phyloP scores from a whole-genome alignment of 177 flowering plant genomes.

The Vitis hybrid region DNA sequence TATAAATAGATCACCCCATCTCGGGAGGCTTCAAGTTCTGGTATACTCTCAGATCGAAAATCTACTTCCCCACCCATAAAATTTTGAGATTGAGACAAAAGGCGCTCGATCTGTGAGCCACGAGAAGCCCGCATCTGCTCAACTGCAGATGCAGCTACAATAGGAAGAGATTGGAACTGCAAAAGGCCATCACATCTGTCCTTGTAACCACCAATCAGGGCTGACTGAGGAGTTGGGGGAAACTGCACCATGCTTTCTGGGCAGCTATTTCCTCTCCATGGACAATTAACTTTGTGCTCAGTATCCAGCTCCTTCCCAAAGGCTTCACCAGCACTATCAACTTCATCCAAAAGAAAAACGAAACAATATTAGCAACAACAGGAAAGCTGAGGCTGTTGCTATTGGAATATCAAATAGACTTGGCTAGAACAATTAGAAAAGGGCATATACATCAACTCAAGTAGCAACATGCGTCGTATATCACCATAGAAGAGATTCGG shows the following conservation, averaged over 20 bases:
- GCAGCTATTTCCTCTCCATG: conserved; percentile 96
- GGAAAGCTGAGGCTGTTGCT: conserved; percentile 5
- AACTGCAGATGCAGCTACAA: conserved; percentile 71
- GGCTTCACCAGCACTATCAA: conserved; percentile 60
- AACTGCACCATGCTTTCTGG: conserved; percentile 97
- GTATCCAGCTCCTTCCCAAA: conserved; percentile 77
- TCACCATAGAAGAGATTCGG: not conserved
- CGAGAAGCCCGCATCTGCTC: conserved; percentile 73
- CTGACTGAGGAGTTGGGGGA: conserved; percentile 94
- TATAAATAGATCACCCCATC: conserved; percentile 52
- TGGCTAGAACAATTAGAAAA: not conserved
- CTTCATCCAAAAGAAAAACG: conserved; percentile 36
- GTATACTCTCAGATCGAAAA: conserved; percentile 50
- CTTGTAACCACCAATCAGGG: conserved; percentile 88
- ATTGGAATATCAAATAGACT: conserved; percentile 4
- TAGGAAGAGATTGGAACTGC: conserved; percentile 84
- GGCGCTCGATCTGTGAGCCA: conserved; percentile 64
- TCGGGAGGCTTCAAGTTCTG: conserved; percentile 48
- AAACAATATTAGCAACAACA: not conserved
- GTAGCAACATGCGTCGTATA: not conserved
- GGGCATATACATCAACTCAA: not conserved
- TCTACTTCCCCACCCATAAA: conserved; percentile 45
- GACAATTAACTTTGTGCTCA: conserved; percentile 68
- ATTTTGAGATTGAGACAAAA: conserved; percentile 55
- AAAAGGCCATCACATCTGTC: conserved; percentile 95